Evolutionary conservation across 169 alveolate species (phyloP).

Genomic region (Cryptosporidium ubiquitum): DNA sequence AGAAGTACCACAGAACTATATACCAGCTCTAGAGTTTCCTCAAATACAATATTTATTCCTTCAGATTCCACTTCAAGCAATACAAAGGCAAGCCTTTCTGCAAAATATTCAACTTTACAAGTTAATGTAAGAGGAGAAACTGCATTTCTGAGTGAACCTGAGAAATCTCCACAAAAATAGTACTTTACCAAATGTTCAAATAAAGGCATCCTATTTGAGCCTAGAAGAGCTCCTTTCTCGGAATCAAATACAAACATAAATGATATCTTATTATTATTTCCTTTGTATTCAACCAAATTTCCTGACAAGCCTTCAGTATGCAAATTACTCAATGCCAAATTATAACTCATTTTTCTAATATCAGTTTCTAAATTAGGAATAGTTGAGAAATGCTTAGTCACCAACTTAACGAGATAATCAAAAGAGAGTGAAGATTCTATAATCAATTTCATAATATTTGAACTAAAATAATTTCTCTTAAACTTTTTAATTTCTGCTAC

Average conservation of each 20-base stretch:
- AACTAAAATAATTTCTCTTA: constrained; percentile 2
- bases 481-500: neutral
- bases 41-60: neutral
- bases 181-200: constrained; percentile 34
- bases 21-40: constrained; percentile 21
- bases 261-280: constrained; percentile 10
- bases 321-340: neutral
- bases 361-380: neutral
- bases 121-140: constrained; percentile 8
- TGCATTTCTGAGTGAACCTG: constrained; percentile 32
- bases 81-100: constrained; percentile 14
- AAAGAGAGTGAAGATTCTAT: constrained; percentile 3
- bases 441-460: constrained; percentile 7
- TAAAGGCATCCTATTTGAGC: constrained; percentile 21
- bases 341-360: neutral
- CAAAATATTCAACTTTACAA: constrained; percentile 34
- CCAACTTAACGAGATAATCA: neutral
- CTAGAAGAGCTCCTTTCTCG: constrained; percentile 3
- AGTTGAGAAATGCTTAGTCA: constrained; percentile 11
- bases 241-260: constrained; percentile 12
- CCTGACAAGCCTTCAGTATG: neutral
- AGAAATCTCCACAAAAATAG: constrained; percentile 50
- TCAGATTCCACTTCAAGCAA: constrained; percentile 14
- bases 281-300: neutral
- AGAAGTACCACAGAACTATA: constrained; percentile 22